A percentile compares a stretch with the other conserved stretches of the same genome.
Evolutionary conservation across 352 stramenopile species (phyloP).

Genomic region (Globisporangium iwayamae): DNA sequence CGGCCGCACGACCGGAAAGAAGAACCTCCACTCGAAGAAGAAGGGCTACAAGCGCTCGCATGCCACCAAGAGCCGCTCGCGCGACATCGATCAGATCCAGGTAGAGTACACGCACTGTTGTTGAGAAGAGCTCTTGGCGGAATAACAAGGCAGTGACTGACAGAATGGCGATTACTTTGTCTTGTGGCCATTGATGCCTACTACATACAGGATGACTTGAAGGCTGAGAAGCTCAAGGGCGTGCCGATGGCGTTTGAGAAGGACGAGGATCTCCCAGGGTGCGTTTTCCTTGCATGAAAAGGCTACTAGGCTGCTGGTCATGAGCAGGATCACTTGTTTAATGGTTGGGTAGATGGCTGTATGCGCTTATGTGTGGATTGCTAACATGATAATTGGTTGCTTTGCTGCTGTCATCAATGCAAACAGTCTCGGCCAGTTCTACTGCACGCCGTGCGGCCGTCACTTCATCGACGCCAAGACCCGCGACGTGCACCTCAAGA

Average conservation of each 20-base stretch:
- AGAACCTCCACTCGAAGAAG: constrained; percentile 77
- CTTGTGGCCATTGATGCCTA: background rate
- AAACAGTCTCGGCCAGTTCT: constrained; percentile 77
- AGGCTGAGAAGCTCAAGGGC: constrained; percentile 51
- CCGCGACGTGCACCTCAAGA: constrained; percentile 72
- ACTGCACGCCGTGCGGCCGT: constrained; percentile 82
- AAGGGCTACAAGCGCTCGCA: constrained; percentile 86
- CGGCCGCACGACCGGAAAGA: constrained; percentile 52
- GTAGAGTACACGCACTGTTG: constrained; percentile 15
- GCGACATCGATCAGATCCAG: constrained; percentile 87
- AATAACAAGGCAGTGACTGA: background rate
- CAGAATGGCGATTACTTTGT: background rate
- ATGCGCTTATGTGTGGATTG: background rate
- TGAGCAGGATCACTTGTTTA: background rate
- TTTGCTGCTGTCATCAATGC: background rate
- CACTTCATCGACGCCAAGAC: constrained; percentile 85
- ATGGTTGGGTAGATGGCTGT: background rate
- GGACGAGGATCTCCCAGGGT: constrained; percentile 84
- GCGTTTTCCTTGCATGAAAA: constrained; percentile 9
- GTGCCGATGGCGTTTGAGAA: constrained; percentile 66
- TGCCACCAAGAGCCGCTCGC: constrained; percentile 72
- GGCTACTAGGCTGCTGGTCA: background rate
- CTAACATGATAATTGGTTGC: background rate
- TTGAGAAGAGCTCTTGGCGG: background rate
- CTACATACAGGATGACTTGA: constrained; percentile 58